A percentile compares a stretch with the other conserved stretches of the same genome.
Conservation (phyloP, 176 grass and related monocot genomes). For the Rhipidocladum racemiflorum region DNA sequence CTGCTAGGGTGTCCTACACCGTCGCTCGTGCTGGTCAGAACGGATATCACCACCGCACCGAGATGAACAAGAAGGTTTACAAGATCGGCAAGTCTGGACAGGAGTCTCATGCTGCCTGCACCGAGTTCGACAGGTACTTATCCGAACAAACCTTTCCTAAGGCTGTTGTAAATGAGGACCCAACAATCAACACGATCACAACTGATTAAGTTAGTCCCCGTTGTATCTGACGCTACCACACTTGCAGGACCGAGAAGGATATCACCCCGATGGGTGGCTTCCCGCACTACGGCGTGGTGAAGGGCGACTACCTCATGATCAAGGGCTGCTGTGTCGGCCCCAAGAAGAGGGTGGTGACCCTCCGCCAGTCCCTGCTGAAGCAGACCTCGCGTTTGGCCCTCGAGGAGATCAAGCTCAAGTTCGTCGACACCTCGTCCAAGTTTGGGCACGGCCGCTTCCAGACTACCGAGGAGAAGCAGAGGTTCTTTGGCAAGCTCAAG, state of each 20-base stretch:
- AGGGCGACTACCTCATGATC: constrained; percentile 89
- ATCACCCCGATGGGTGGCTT: constrained; percentile 96
- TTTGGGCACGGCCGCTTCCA: constrained; percentile 95
- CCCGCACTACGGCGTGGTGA: constrained; percentile 86
- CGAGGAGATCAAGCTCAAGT: constrained; percentile 96
- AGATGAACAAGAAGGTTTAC: constrained; percentile 97
- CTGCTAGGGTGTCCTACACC: constrained; percentile 90
- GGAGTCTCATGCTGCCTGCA: constrained; percentile 64
- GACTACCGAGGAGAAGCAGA: constrained; percentile 91
- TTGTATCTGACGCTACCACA: not conserved
- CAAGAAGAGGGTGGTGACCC: constrained; percentile 95
- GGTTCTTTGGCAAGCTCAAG: constrained; percentile 65
- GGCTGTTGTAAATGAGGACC: not conserved
- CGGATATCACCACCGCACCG: constrained; percentile 92
- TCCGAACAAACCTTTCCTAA: not conserved
- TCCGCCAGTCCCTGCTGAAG: constrained; percentile 81
- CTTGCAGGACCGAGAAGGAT: constrained; percentile 86
- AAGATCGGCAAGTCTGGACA: constrained; percentile 80
- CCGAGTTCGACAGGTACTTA: constrained; percentile 75
- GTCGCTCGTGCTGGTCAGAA: constrained; percentile 96
- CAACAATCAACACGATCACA: not conserved
- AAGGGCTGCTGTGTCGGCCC: constrained; percentile 89
- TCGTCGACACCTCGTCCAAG: constrained; percentile 93
- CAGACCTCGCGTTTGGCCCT: constrained; percentile 86
- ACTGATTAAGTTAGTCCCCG: too few species aligned